Base-by-base conservation (phyloP, 305 asterid genomes). In the Lippia alba region DNA sequence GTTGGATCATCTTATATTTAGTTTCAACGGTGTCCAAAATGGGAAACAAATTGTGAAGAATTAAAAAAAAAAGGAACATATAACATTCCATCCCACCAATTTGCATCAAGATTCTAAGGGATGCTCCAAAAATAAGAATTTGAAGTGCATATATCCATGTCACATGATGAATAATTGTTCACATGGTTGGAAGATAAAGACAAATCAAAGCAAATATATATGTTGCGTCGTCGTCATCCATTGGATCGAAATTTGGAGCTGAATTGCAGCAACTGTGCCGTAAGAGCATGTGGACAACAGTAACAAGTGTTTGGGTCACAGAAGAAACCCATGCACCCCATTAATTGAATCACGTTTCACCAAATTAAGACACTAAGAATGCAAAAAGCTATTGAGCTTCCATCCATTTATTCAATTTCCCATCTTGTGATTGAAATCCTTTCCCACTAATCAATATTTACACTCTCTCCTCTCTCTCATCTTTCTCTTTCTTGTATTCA, bases 341-440 rank as follows among this genome's bases (percentile, higher is more conserved):
- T 76, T 73, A 46, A 73, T 54, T 48, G 73, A 73, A 66, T 73
- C 87, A 80, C 76, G 87, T 74, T 74, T 78, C 79, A 57, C 83
- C 80, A 75, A 78, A 84, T 82, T 64, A 55, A 74, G 74, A 64
- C 66, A 64, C 46, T n/a, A 14, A 62, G 65, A 58, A 78, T 51
- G 55, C 40, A 55, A 73, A 58, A 16, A 30, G 56, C 64, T 17
- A 48, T 20, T 50, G 9, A n/a, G n/a, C n/a, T n/a, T n/a, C n/a
- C n/a, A n/a, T n/a, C n/a, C n/a, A n/a, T 19, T 49, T 73, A 3
- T 74, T 61, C 17, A 10, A 62, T 79, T 79, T 51, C 85, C 86
- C 60, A 53, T 67, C 72, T 74, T 77, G 77, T n/a, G n/a, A n/a
- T 79, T 76, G 2, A 41, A 41, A 6, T 41, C 8, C 12, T 41